Base-by-base conservation (phyloP, 805 yeast genomes). In the Candida boleticola region DNA sequence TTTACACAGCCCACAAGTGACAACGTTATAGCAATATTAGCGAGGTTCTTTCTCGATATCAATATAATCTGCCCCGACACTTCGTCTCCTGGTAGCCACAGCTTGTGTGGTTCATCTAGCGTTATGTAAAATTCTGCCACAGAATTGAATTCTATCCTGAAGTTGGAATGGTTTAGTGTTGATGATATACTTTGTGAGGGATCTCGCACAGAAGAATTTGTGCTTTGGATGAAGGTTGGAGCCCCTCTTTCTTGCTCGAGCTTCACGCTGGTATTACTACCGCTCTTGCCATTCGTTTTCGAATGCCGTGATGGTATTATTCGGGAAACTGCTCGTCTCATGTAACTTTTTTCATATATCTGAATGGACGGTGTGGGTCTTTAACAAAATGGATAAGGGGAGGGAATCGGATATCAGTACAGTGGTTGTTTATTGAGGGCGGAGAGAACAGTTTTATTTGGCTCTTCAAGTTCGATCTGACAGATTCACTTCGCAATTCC, bases 11-110 rank as follows among this genome's bases (percentile, higher is more conserved):
- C 86, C 0, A 74, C 55, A 30, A 84, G 61, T 2, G 81, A 71
- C 29, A 84, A 63, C 14, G 76, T 72, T 5, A 84, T 68, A 36
- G 71, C 65, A 16, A 81, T 68, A 47, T 82, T 77, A 22, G 75
- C 70, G 9, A 79, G 53, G 54, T 81, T 81, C 49, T 74, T 77
- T 54, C 76, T 76, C 40, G 83, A 58, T 3, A 76, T 72, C 11
- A 85, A 61, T 1, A 80, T 73, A 10, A 80, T 74, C 50, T 78
- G 81, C 13, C 95, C 95, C 1, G 72, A 62, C 3, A 87, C 74
- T 48, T 74, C 75, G 40, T 88, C 96, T 13, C 92, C 93, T 0
- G 97, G 96, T n/a, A 71, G 65, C 79, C 84, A 88, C 3, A 76
- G 66, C 49, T 78, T 77, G 59, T 87, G 95, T 1, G 95, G 90